Percentiles rank a stretch among this genome's conserved stretches.
phyloP scores from a whole-genome alignment of 768 basidiomycete species.

The Mycena sanguinolenta region DNA sequence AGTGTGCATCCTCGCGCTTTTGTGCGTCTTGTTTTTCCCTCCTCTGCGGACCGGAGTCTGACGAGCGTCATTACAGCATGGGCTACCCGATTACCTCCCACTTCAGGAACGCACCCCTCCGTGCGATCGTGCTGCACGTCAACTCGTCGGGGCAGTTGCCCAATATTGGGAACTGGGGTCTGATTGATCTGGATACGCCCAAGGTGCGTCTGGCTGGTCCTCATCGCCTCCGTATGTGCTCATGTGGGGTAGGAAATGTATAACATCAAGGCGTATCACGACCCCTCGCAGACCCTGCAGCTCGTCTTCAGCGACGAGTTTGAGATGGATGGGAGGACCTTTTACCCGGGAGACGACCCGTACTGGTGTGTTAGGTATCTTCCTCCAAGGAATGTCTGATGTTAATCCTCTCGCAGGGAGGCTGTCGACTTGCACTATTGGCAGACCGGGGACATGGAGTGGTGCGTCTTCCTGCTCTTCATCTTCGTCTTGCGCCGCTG shows the following conservation, averaged over 20 bases:
- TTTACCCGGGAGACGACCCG: constrained; percentile 79
- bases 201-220: too few species aligned
- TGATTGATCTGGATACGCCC: constrained; percentile 50
- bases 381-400: too few species aligned
- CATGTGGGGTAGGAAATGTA: constrained; percentile 46
- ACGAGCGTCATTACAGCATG: constrained; percentile 57
- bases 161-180: constrained; percentile 53
- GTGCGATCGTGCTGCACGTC: not conserved
- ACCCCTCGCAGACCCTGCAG: constrained; percentile 49
- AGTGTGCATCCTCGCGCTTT: constrained; percentile 16
- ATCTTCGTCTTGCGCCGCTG: not conserved
- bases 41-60: not conserved
- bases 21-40: constrained; percentile 5
- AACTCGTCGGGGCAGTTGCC: constrained; percentile 29
- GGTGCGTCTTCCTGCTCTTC: constrained; percentile 43
- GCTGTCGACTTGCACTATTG: constrained; percentile 77
- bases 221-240: too few species aligned
- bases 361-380: constrained; percentile 63
- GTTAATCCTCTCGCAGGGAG: constrained; percentile 45
- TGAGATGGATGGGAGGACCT: too few species aligned
- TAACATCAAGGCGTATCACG: constrained; percentile 55
- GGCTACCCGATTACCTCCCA: constrained; percentile 51
- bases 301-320: too few species aligned
- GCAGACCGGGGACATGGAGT: constrained; percentile 55
- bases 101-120: constrained; percentile 9